A percentile compares a stretch with the other conserved stretches of the same genome.
Conservation (phyloP, 768 basidiomycete genomes). For the Heimioporus sp. region DNA sequence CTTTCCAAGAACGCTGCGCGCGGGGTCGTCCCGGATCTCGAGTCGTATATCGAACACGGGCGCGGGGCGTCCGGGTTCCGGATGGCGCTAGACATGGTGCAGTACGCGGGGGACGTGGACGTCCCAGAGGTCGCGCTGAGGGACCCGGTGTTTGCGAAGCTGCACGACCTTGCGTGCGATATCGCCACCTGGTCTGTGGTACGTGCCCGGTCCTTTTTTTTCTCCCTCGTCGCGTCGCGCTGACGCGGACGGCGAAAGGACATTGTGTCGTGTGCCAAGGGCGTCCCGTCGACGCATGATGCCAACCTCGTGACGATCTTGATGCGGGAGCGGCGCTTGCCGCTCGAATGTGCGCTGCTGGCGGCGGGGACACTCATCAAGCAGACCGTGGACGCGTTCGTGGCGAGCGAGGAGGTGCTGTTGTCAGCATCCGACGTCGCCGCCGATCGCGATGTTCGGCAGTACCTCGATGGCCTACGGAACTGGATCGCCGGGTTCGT, state of each 20-base stretch:
- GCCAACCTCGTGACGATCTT: slow-evolving; percentile 53
- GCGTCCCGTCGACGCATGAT: slow-evolving; percentile 35
- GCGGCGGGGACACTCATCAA: slow-evolving; percentile 22
- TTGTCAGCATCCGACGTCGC: slow-evolving; percentile 11
- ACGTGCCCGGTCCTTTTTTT: slow-evolving; percentile 8
- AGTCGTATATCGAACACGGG: slow-evolving; percentile 45
- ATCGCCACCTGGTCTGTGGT: slow-evolving; percentile 57
- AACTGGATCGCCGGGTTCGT: slow-evolving; percentile 56
- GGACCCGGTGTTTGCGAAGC: slow-evolving; percentile 25
- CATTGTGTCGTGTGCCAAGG: slow-evolving; percentile 51
- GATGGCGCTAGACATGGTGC: slow-evolving; percentile 51
- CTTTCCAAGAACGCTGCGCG: slow-evolving; percentile 22
- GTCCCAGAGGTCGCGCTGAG: slow-evolving; percentile 32
- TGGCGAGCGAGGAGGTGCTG: slow-evolving; percentile 22
- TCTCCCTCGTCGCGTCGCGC: no score
- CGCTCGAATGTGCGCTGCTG: slow-evolving; percentile 46
- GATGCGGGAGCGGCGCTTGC: slow-evolving; percentile 40
- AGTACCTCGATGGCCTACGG: slow-evolving; percentile 49
- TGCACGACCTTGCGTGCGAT: slow-evolving; percentile 44
- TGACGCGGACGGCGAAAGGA: slow-evolving; percentile 40
- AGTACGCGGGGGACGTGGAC: slow-evolving; percentile 47
- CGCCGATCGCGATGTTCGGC: slow-evolving; percentile 26
- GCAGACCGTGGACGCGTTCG: slow-evolving; percentile 29
- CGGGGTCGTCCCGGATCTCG: slow-evolving; percentile 36
- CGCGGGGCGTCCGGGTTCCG: slow-evolving; percentile 48